Evolutionary conservation across 768 basidiomycete genomes (phyloP).

Genomic region (Phylloporus sp.): DNA sequence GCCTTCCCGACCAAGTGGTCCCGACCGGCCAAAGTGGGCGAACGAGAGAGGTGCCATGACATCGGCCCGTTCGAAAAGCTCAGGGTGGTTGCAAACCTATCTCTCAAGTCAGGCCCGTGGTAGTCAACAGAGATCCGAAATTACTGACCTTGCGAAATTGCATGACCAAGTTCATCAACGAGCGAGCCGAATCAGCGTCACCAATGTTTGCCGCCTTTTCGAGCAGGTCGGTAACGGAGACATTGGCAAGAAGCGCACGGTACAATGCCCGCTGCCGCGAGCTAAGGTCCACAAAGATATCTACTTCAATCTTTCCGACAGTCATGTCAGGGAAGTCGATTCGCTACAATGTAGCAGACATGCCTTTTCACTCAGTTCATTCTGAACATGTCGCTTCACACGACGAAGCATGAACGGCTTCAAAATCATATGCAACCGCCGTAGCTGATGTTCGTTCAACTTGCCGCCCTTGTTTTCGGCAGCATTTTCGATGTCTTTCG

Average conservation of each 20-base stretch:
- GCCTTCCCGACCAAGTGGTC: slow-evolving; percentile 81
- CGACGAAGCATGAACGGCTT: slow-evolving; percentile 99
- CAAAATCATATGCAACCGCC: slow-evolving; percentile 95
- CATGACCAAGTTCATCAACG: slow-evolving; percentile 99
- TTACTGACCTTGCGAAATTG: slow-evolving; percentile 88
- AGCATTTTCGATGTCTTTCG: slow-evolving; percentile 97
- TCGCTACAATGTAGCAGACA: slow-evolving; percentile 31
- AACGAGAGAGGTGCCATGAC: slow-evolving; percentile 93
- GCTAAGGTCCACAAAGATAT: slow-evolving; percentile 91
- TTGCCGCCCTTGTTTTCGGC: slow-evolving; percentile 87
- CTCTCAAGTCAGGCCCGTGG: slow-evolving; percentile 5
- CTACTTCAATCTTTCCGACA: slow-evolving; percentile 84
- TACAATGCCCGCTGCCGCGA: slow-evolving; percentile 90
- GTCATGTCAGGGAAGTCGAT: slow-evolving; percentile 83
- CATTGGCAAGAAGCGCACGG: slow-evolving; percentile 83
- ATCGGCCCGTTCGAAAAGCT: slow-evolving; percentile 95
- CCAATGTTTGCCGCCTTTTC: slow-evolving; percentile 90
- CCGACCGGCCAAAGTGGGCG: slow-evolving; percentile 72
- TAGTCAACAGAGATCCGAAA: not conserved
- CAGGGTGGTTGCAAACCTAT: slow-evolving; percentile 96
- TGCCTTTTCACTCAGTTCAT: slow-evolving; percentile 98
- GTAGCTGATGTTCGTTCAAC: slow-evolving; percentile 91
- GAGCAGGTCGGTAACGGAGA: slow-evolving; percentile 90
- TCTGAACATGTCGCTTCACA: slow-evolving; percentile 98
- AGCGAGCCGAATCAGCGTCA: slow-evolving; percentile 86